Evolutionary conservation across 306 rosid genomes (phyloP).

Genomic region (Lathyrus aphaca): DNA sequence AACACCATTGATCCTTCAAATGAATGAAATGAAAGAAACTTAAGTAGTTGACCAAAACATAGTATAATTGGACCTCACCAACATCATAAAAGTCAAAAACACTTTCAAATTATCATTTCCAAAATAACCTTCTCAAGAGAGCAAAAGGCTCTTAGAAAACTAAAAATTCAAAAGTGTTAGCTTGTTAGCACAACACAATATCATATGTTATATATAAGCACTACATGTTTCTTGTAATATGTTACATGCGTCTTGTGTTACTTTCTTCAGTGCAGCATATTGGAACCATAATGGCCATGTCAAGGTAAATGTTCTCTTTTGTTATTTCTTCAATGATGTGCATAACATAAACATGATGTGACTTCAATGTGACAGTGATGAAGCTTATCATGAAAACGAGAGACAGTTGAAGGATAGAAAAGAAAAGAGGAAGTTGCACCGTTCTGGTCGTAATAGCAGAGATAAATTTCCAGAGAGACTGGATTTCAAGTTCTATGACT

Average conservation of each 20-base stretch:
- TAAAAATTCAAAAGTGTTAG: not conserved
- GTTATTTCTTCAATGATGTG: slow-evolving; percentile 1
- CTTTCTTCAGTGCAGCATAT: slow-evolving; percentile 13
- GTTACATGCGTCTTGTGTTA: not conserved
- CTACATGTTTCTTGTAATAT: slow-evolving; percentile 9
- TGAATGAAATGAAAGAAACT: slow-evolving; percentile 1
- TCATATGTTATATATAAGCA: slow-evolving; percentile 5
- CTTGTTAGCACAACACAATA: not conserved
- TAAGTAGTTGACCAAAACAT: slow-evolving; percentile 17
- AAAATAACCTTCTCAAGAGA: slow-evolving; percentile 21
- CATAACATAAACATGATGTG: not conserved
- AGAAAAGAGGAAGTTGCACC: slow-evolving; percentile 38
- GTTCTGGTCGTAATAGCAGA: slow-evolving; percentile 22
- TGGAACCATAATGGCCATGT: slow-evolving; percentile 34
- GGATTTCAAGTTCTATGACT: slow-evolving; percentile 47
- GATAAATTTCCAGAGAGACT: slow-evolving; percentile 44
- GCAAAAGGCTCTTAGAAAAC: not conserved
- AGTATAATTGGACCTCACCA: slow-evolving; percentile 41
- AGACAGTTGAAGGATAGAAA: slow-evolving; percentile 36
- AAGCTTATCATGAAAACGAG: slow-evolving; percentile 38
- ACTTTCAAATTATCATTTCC: not conserved
- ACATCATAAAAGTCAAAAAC: slow-evolving; percentile 27
- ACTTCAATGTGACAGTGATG: slow-evolving; percentile 43
- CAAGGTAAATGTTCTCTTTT: slow-evolving; percentile 37
- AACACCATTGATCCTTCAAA: slow-evolving; percentile 10